Evolutionary conservation across 1,139 yeast species (phyloP), one percentile per base, ranked within the genome.

Genomic region (Cylindricascospora bacillispora): DNA sequence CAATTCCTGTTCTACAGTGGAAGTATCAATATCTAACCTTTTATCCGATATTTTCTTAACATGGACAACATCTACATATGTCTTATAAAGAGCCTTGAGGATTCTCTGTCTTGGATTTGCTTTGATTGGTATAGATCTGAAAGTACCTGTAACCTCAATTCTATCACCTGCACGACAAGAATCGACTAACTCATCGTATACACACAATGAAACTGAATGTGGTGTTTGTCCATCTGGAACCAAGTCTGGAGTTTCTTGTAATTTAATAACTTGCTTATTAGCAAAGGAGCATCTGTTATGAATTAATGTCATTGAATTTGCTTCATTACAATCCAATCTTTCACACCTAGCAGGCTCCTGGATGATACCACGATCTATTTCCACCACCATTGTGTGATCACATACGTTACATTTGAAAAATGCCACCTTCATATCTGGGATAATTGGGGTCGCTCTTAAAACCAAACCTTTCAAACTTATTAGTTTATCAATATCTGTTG

Each of bases 211-310:
- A 33, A 89, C 83, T 9, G 95, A 78, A 53, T 89, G 98, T 2
- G 99, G 98, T 3, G 98, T 89, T 57, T 89, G 98, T 13, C 99
- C 99, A 59, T 83, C 98, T 3, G 98, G 98, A n/a, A 89, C 94
- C 40, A 75, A 65, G 55, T 89, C 98, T 0, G 98, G 99, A 0
- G 98, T 89, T 56, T 89, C 99, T 56, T 89, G 99, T 27, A 89
- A 62, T 49, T 83, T 82, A 39, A 89, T 74, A 22, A 89, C 89
- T 56, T 89, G 99, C 52, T 86, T 89, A 55, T 89, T 95, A 18
- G 93, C 92, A 59, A 89, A 89, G 1, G 83, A 71, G 19, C 93
- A 80, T 45, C 98, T 69, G 53, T 89, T 89, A 58, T 89, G 98
- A 15, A 89, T 70, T 34, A 89, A 62, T 36, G 79, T 73, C 97